A percentile compares a stretch with the other conserved stretches of the same genome.
Conservation (phyloP, 306 rosid genomes). For the Cucurbita ficifolia region DNA sequence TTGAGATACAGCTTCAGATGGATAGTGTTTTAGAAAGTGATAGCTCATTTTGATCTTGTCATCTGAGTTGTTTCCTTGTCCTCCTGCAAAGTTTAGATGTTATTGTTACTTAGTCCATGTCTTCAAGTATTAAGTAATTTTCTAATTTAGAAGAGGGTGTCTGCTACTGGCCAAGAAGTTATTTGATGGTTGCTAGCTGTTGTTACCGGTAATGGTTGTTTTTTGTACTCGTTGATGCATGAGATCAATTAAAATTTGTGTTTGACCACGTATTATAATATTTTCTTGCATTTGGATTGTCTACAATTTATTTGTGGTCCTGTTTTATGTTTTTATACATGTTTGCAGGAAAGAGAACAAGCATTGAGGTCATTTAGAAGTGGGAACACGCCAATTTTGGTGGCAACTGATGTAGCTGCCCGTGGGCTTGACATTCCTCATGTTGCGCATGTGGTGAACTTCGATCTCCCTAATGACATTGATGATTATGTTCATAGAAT, state of each 20-base stretch:
- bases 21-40: background rate
- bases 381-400: constrained; percentile 78
- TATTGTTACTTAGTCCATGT: background rate
- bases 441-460: constrained; percentile 81
- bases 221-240: background rate
- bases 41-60: background rate
- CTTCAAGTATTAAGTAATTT: background rate
- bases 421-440: constrained; percentile 91
- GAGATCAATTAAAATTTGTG: background rate
- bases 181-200: background rate
- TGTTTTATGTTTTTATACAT: constrained; percentile 2
- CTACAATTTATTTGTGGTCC: background rate
- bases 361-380: constrained; percentile 75
- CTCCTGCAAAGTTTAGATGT: background rate
- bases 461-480: constrained; percentile 85
- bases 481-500: constrained; percentile 90
- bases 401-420: constrained; percentile 91
- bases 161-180: background rate
- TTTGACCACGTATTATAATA: background rate
- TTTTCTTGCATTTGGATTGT: background rate
- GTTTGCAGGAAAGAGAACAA: constrained; percentile 65
- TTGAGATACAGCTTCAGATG: no score
- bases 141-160: background rate
- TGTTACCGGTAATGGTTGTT: background rate
- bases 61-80: background rate